Evolutionary conservation across 1,139 yeast genomes (phyloP), one percentile per base, ranked within the genome.

Genomic region (Zygosaccharomyces pseudobailii): DNA sequence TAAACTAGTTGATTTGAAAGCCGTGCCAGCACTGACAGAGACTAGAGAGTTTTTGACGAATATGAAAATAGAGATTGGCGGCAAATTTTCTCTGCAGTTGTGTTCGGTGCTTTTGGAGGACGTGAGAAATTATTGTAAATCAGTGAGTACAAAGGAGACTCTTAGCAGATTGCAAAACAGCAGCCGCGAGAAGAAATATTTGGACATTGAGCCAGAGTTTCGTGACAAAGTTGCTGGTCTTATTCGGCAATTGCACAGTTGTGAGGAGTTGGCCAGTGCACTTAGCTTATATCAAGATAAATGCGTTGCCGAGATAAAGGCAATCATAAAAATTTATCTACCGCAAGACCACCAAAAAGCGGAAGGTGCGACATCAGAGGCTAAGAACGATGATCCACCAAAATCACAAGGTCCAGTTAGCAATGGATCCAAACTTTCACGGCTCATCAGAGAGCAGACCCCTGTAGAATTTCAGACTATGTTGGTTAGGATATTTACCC

Each of bases 401-500:
- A 52, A 36, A 25, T 47, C 48, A 9, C 47, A 53, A 10, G 42
- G 36, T 21, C 36, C 53, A 13, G 49, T 53, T 9, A 51, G 60
- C 5, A 51, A 51, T 34, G 65, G 66, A 2, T 61, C 71, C 10
- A 69, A 65, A 40, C 68, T 86, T 34, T 83, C 90, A 1, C 65
- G 75, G 1, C 68, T 76, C 49, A 73, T 87, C 42, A 80, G 82
- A 54, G 76, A 79, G 4, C 75, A 88, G 73, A 73, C 88, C 0
- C 83, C 90, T 0, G 67, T 69, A 19, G 96, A 87, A 51, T 89
- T 89, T 58, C 89, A 85, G 57, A 69, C 66, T 2, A 84, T 89
- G 89, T 65, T 88, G 40, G 67, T 74, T 3, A 72, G 71, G 35
- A 82, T 84, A 2, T 88, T 79, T 57, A 68, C 85, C 0, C 75